Conservation (phyloP, 495 filamentous ascomycete species). For the Aspergillus funiculosus region DNA sequence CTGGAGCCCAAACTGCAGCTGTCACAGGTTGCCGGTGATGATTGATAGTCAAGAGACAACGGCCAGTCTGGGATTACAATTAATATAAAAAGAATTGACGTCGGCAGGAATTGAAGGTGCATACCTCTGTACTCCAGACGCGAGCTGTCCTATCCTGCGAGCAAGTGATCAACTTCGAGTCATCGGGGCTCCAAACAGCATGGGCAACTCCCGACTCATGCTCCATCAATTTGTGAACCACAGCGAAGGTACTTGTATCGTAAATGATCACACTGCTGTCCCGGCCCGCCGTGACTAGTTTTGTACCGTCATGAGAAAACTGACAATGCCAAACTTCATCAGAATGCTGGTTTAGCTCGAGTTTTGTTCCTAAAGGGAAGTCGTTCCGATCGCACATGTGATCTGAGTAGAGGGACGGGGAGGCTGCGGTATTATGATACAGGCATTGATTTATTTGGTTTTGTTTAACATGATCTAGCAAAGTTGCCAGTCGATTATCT, state of each 20-base stretch:
- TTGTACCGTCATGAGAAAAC: conserved; percentile 85
- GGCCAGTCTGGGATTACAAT: conserved; percentile 78
- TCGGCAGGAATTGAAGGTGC: conserved; percentile 22
- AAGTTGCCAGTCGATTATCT: conserved; percentile 76
- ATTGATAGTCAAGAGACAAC: conserved; percentile 55
- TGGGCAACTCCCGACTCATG: conserved; percentile 66
- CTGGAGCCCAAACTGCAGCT: conserved; percentile 76
- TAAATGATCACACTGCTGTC: conserved; percentile 76
- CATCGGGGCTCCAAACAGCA: conserved; percentile 87
- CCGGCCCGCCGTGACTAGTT: conserved; percentile 73
- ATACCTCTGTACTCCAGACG: conserved; percentile 74
- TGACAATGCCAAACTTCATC: conserved; percentile 87
- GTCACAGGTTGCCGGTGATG: conserved; percentile 76
- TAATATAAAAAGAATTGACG: too few species aligned
- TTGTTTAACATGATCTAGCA: conserved; percentile 78
- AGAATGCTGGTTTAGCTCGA: conserved; percentile 65
- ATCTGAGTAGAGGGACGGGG: conserved; percentile 83
- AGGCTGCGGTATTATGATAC: conserved; percentile 76
- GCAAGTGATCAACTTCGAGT: conserved; percentile 76
- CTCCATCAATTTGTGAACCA: conserved; percentile 57
- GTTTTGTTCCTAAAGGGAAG: conserved; percentile 64
- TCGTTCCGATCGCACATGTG: conserved; percentile 75
- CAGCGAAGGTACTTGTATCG: conserved; percentile 62
- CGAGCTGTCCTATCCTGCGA: conserved; percentile 66
- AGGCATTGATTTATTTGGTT: conserved; percentile 76